phyloP scores from a whole-genome alignment of 345 rosid species.

The Dimocarpus longan region DNA sequence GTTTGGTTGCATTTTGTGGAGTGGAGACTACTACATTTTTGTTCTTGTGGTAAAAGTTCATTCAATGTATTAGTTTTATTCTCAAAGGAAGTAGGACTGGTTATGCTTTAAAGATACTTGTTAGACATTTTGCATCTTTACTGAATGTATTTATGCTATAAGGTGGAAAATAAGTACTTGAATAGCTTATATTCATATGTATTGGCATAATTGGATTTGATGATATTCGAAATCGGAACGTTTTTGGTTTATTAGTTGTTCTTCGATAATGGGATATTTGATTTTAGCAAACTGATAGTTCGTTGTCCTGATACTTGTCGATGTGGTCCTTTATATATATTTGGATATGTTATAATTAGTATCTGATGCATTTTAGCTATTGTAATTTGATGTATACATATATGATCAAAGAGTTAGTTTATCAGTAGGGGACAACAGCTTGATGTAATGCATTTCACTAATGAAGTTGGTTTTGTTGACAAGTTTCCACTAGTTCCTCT shows the following conservation, averaged over 20 bases:
- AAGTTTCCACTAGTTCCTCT: conserved; percentile 88
- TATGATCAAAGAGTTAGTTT: conserved; percentile 77
- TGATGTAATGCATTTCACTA: conserved; percentile 95
- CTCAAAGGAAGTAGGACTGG: too few species aligned
- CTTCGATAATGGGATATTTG: background rate
- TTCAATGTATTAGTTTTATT: too few species aligned
- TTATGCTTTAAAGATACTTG: background rate
- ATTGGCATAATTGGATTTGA: background rate
- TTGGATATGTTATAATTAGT: background rate
- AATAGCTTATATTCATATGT: background rate
- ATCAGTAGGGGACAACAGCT: conserved; percentile 91
- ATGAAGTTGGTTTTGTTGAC: conserved; percentile 86
- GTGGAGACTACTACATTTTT: background rate
- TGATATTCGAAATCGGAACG: background rate
- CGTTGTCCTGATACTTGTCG: background rate
- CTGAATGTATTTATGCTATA: background rate
- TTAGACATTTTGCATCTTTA: background rate
- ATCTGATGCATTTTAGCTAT: conserved; percentile 15
- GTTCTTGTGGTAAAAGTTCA: background rate
- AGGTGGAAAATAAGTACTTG: background rate
- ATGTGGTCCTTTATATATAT: background rate
- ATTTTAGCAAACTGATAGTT: background rate
- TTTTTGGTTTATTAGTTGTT: too few species aligned
- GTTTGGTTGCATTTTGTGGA: background rate
- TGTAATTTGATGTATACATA: conserved; percentile 41